A percentile compares a stretch with the other conserved stretches of the same genome.
These are phyloP conservation scores for Ustilago bromivora DNA, from an alignment of 1,284 basidiomycete genomes.

Conservation along the genomic window DNA sequence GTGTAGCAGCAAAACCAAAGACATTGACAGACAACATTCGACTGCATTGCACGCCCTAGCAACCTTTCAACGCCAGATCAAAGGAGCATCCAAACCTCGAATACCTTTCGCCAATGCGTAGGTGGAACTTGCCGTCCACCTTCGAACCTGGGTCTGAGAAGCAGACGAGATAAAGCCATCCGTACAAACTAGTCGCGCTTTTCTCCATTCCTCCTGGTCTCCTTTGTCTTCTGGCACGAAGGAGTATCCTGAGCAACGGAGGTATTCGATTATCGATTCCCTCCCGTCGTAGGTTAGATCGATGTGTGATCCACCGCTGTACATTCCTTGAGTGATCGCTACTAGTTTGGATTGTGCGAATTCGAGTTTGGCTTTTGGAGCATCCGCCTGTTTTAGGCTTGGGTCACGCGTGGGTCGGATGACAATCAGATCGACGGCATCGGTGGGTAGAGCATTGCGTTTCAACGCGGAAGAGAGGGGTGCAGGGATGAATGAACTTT, in stretches of 20 bases:
- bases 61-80: neutral
- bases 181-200: slow-evolving; percentile 29
- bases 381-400: slow-evolving; percentile 23
- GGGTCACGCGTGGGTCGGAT: slow-evolving; percentile 83
- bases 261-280: slow-evolving; percentile 80
- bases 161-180: slow-evolving; percentile 25
- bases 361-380: neutral
- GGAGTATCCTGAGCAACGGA: slow-evolving; percentile 82
- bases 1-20: too few relatives aligned
- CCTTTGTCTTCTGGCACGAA: slow-evolving; percentile 67
- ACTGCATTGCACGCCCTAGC: too few relatives aligned
- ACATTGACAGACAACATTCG: too few relatives aligned
- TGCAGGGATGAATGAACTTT: slow-evolving; percentile 81
- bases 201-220: neutral
- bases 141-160: neutral
- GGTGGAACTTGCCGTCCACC: slow-evolving; percentile 11
- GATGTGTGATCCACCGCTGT: slow-evolving; percentile 58
- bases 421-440: slow-evolving; percentile 81
- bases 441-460: slow-evolving; percentile 13
- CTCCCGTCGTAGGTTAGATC: slow-evolving; percentile 38
- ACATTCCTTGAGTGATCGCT: slow-evolving; percentile 57
- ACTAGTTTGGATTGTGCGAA: slow-evolving; percentile 44
- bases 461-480: slow-evolving; percentile 73
- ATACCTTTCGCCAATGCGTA: neutral
- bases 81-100: neutral